Base-by-base conservation (phyloP, 2,329 filamentous ascomycete species). In the Fusarium nematophilum region DNA sequence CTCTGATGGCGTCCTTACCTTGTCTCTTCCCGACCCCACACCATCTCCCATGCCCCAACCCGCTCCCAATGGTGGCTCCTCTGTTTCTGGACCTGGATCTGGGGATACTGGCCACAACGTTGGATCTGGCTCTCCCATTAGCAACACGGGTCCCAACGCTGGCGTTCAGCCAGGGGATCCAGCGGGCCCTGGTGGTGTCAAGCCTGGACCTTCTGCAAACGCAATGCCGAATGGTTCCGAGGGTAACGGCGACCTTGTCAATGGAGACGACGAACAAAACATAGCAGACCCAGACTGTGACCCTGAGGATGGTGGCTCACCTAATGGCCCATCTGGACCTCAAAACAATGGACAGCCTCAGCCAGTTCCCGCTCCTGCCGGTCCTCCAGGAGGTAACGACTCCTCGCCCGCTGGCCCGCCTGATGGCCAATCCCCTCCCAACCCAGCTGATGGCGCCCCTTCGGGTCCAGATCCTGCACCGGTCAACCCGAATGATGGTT, bases 1-100 rank as follows among this genome's bases (percentile, higher is more conserved):
- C 2, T 48, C 66, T n/a, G 67, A 75, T 39, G 74, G 72, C 13
- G 58, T 73, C 17, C 57, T 76, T 3, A 75, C 71, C 6, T 38
- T 73, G 9, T 70, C 70, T 29, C 31, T 71, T 5, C 62, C 64
- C 7, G 53, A 57, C 9, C 37, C 63, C 9, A 45, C 47, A 3
- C 31, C 65, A 31, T 52, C 58, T 39, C 42, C 67, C 6, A 61
- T 38, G 14, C 25, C 33, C 11, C 49, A 40, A n/a, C 17, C 54
- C 17, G 15, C 18, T 50, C 11, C 25, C 2, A 10, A 17, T 9
- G 34, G 31, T 9, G 47, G 23, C 15, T 33, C 31, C 13, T 23
- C 47, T 30, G 4, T 14, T 13, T 14, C 40, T 9, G 33, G 18
- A 15, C 13, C 49, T 26, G 42, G 43, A 17, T 17, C 15, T 37